These are phyloP conservation scores for Pichia manshurica DNA, from an alignment of 805 yeast species.

Conservation along the genomic window DNA sequence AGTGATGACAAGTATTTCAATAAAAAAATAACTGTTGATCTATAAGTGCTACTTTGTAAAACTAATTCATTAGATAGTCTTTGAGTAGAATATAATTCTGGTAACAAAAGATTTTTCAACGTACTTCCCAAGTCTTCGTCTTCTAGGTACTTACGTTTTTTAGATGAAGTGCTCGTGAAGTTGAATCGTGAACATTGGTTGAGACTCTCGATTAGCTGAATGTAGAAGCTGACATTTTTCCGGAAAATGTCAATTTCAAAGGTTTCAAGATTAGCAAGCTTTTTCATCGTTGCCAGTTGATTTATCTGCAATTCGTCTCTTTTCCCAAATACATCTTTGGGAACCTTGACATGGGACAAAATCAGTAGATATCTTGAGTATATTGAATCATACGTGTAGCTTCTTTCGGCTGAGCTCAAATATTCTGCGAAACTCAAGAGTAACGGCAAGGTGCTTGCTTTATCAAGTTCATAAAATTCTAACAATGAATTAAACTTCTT, in stretches of 20 bases:
- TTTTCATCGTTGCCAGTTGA: conserved; percentile 11
- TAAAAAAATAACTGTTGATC: background rate
- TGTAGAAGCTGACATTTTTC: conserved; percentile 1
- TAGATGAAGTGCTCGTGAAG: background rate
- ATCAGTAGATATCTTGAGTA: background rate
- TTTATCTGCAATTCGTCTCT: conserved; percentile 11
- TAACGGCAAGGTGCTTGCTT: conserved; percentile 2
- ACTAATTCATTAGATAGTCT: background rate
- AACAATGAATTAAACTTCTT: conserved; percentile 1
- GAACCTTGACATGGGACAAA: background rate
- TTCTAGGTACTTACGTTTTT: conserved; percentile 1
- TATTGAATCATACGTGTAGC: conserved; percentile 17
- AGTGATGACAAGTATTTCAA: background rate
- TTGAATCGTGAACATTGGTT: background rate
- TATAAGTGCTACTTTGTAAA: background rate
- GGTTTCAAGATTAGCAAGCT: background rate
- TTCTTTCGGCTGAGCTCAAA: conserved; percentile 4
- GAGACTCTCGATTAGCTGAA: background rate
- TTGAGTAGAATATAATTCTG: background rate
- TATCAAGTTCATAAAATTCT: conserved; percentile 7
- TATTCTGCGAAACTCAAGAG: conserved; percentile 4
- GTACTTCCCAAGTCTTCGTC: background rate
- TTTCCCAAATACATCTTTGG: conserved; percentile 14
- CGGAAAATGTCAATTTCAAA: background rate
- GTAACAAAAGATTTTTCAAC: background rate